Conservation (phyloP, 352 stramenopile genomes). For the Globisporangium orthogonon region DNA sequence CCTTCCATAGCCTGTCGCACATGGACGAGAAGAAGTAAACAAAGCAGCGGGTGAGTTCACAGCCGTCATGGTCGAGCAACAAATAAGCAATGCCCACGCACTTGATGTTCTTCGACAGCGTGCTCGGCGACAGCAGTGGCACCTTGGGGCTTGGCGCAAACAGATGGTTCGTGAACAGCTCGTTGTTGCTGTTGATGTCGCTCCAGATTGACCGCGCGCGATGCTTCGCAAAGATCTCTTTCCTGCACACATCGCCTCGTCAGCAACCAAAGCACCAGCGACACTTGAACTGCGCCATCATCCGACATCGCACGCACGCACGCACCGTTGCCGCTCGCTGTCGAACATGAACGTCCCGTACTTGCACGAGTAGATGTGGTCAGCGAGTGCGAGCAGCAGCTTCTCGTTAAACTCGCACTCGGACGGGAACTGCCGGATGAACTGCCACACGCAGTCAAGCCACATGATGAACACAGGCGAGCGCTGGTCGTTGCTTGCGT, state of each 20-base stretch:
- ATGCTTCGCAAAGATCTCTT: slow-evolving; percentile 75
- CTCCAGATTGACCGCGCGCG: slow-evolving; percentile 77
- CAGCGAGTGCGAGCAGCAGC: slow-evolving; percentile 90
- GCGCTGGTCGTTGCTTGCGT: slow-evolving; percentile 90
- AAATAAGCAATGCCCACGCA: slow-evolving; percentile 17
- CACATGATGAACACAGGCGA: slow-evolving; percentile 99
- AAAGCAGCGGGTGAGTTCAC: too few species aligned
- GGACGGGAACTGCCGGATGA: slow-evolving; percentile 93
- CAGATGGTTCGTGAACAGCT: slow-evolving; percentile 62
- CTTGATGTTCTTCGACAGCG: slow-evolving; percentile 87
- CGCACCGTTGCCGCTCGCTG: slow-evolving; percentile 85
- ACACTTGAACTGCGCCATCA: background rate
- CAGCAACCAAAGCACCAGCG: background rate
- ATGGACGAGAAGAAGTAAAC: background rate
- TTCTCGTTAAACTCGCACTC: slow-evolving; percentile 97
- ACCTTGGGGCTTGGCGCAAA: slow-evolving; percentile 42
- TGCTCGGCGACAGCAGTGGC: slow-evolving; percentile 54
- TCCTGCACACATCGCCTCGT: slow-evolving; percentile 22
- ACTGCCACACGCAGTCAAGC: slow-evolving; percentile 97
- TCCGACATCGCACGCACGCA: background rate
- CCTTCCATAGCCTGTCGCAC: slow-evolving; percentile 64
- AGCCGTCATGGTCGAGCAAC: background rate
- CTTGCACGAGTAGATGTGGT: slow-evolving; percentile 96
- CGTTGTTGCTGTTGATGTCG: slow-evolving; percentile 64
- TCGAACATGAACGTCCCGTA: slow-evolving; percentile 98